Conservation (phyloP, 2,329 filamentous ascomycete species). For the Paracoccidioides lutzii region DNA sequence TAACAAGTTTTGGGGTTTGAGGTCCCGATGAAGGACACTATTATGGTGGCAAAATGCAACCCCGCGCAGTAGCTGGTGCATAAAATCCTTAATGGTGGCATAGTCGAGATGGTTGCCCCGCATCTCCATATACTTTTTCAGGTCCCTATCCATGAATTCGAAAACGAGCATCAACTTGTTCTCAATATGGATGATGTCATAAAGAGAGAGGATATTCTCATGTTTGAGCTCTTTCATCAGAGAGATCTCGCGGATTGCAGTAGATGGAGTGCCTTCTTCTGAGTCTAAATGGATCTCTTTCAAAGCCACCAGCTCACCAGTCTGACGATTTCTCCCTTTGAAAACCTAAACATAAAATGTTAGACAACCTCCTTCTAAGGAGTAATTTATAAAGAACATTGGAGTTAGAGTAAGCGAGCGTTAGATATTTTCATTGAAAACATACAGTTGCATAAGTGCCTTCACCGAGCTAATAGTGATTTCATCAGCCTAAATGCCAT, state of each 20-base stretch:
- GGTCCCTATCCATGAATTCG: slow-evolving; percentile 95
- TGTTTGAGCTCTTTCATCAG: slow-evolving; percentile 99
- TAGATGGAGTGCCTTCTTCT: slow-evolving; percentile 93
- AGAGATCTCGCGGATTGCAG: slow-evolving; percentile 94
- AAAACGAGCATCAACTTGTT: slow-evolving; percentile 99
- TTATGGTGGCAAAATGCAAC: slow-evolving; percentile 98
- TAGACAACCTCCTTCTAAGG: not conserved
- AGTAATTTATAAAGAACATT: too few species aligned
- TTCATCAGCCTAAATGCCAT: slow-evolving; percentile 18
- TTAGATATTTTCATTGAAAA: slow-evolving; percentile 4
- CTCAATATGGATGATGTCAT: slow-evolving; percentile 98
- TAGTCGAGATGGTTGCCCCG: slow-evolving; percentile 81
- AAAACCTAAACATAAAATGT: slow-evolving; percentile 55
- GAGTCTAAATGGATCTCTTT: slow-evolving; percentile 99
- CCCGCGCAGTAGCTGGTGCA: slow-evolving; percentile 90
- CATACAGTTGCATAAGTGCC: slow-evolving; percentile 94
- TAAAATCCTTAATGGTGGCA: slow-evolving; percentile 92
- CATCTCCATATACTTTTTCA: slow-evolving; percentile 98
- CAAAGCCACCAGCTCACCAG: slow-evolving; percentile 86
- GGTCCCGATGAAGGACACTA: slow-evolving; percentile 82
- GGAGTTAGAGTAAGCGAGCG: too few species aligned
- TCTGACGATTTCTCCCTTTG: slow-evolving; percentile 94
- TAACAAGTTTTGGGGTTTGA: slow-evolving; percentile 92
- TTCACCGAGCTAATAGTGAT: slow-evolving; percentile 57
- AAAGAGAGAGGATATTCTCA: slow-evolving; percentile 91